Conservation (phyloP, 495 filamentous ascomycete genomes). For the Stereocaulon alpinum region DNA sequence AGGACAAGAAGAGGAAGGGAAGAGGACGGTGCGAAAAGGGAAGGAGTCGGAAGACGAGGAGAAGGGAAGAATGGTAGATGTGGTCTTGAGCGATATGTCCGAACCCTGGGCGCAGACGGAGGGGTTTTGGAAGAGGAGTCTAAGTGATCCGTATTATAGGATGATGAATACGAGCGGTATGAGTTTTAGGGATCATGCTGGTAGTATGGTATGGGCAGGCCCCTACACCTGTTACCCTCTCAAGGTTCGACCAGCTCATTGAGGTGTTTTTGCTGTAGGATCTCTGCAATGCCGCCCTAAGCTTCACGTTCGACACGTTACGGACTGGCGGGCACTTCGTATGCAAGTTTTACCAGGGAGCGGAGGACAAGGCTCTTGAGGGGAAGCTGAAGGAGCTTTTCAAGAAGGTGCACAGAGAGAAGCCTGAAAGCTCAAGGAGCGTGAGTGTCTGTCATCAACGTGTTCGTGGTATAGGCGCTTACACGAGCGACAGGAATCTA, state of each 20-base stretch:
- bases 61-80: conserved; percentile 62
- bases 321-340: conserved; percentile 75
- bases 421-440: conserved; percentile 79
- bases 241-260: no score
- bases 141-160: conserved; percentile 90
- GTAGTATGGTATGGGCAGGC: conserved; percentile 66
- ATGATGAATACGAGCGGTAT: conserved; percentile 98
- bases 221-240: not conserved
- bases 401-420: conserved; percentile 66
- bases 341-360: conserved; percentile 94
- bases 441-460: conserved; percentile 40
- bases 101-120: conserved; percentile 78
- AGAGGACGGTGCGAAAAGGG: not conserved
- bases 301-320: conserved; percentile 77
- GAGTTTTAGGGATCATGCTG: conserved; percentile 74
- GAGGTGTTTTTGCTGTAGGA: conserved; percentile 42
- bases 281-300: conserved; percentile 73
- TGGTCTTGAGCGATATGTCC: conserved; percentile 97
- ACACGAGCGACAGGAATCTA: conserved; percentile 61
- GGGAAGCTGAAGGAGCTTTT: conserved; percentile 62
- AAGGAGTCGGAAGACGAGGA: conserved; percentile 10
- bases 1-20: not conserved
- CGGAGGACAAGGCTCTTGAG: conserved; percentile 73
- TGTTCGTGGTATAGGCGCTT: not conserved
- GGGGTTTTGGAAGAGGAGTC: conserved; percentile 69